Conservation (phyloP, 208 protist genomes). For the Acanthamoeba castellanii region DNA sequence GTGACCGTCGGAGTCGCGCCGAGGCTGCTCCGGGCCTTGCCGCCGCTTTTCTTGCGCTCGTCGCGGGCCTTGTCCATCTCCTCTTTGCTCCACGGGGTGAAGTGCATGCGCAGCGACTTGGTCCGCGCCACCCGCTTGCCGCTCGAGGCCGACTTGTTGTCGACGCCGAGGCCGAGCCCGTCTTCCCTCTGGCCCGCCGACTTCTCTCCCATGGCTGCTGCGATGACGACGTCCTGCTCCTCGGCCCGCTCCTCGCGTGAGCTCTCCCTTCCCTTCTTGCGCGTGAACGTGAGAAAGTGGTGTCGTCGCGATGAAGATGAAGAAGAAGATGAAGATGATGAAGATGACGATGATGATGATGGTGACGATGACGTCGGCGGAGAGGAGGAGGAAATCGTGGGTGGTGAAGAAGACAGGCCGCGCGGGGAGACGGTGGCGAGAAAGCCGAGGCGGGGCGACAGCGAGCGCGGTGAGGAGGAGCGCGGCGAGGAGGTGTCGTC, state of each 20-base stretch:
- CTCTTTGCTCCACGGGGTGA: slow-evolving; percentile 22
- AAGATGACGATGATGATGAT: not conserved
- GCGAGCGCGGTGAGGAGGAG: not conserved
- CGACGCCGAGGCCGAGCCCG: not conserved
- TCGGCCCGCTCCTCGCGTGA: not conserved
- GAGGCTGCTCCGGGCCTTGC: not conserved
- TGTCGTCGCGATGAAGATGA: not conserved
- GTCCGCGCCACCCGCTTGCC: slow-evolving; percentile 3
- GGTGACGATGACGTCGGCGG: not conserved
- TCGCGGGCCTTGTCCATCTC: slow-evolving; percentile 4
- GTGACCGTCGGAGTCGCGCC: not conserved
- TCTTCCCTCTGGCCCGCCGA: not conserved
- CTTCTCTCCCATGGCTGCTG: not conserved
- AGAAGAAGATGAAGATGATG: not conserved
- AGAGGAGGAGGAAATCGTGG: not conserved
- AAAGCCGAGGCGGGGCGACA: not conserved
- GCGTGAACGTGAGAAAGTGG: slow-evolving; percentile 37
- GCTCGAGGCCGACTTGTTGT: not conserved
- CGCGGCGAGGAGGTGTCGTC: not conserved
- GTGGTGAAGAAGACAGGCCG: not conserved
- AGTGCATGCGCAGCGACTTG: slow-evolving; percentile 55
- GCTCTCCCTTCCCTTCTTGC: slow-evolving; percentile 11
- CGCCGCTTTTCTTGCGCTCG: not conserved
- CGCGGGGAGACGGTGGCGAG: not conserved
- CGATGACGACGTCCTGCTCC: not conserved